Evolutionary conservation across 352 stramenopile genomes (phyloP), one percentile per base, ranked within the genome.

Genomic region (Globisporangium radiosum): DNA sequence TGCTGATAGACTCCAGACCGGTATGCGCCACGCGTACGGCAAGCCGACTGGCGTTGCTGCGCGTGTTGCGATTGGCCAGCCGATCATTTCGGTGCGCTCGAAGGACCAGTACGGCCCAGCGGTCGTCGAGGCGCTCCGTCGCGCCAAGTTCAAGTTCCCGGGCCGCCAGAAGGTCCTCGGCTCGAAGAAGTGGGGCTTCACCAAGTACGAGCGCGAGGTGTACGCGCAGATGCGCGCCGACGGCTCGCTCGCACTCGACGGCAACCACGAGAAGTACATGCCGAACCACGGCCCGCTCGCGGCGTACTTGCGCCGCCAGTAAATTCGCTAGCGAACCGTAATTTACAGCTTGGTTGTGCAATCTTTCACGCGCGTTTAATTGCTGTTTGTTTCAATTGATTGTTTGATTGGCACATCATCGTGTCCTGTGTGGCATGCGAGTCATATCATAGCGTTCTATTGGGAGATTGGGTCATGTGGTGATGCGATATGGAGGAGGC

Each of bases 111-210:
- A 97, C 68, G 88, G 93, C 63, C 72, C 85, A 6, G 85, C 95
- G 56, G 95, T 98, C 62, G 92, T 99, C 49, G 96, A 99, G 78
- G 97, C 97, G 33, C 93, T 99, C 67, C 95, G 97, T 85, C 95
- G 97, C 83, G 97, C 97, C 71, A 99, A 99, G 88, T 99, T 99
- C 82, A 99, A 99, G 92, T 99, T 99, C 81, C 96, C 97, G 43
- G 97, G 97, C 73, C 90, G 97, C 69, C 97, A 99, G 90, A 99
- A 99, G 92, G 98, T 99, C 71, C 78, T 99, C 38, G 95, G 97
- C 79, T 98, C 89, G 69, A 97, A 98, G 74, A 99, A 99, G 87
- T 99, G 97, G 97, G 97, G 97, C 65, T 99, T 99, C 87, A 99
- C 97, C 70, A 98, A 98, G 75, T 99, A 98, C 79, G 85, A 96